These are phyloP conservation scores for Friedmanniomyces endolithicus DNA, from an alignment of 495 filamentous ascomycete species.

Conservation along the genomic window DNA sequence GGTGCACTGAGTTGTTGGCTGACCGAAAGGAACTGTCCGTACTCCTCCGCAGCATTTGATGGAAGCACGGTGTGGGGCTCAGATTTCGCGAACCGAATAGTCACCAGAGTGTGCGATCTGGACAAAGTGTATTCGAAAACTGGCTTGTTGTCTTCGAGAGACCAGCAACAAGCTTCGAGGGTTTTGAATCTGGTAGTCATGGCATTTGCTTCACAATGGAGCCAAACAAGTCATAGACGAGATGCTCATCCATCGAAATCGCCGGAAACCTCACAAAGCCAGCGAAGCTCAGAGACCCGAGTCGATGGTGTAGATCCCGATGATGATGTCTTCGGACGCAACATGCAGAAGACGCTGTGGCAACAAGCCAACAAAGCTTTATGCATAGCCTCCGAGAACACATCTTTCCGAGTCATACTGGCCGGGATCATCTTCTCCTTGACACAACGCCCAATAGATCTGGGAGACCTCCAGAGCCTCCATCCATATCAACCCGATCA, in stretches of 20 bases:
- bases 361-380: constrained; percentile 33
- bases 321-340: background rate
- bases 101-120: constrained; percentile 32
- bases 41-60: constrained; percentile 18
- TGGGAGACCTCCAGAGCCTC: background rate
- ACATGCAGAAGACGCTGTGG: constrained; percentile 34
- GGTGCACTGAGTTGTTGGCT: constrained; percentile 39
- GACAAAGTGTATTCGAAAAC: constrained; percentile 30
- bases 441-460: constrained; percentile 32
- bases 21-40: constrained; percentile 37
- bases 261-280: background rate
- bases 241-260: background rate
- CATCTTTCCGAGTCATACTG: constrained; percentile 37
- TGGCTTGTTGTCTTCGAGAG: constrained; percentile 25
- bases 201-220: constrained; percentile 39
- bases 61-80: constrained; percentile 27
- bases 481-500: background rate
- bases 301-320: background rate
- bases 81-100: constrained; percentile 37
- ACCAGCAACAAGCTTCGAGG: constrained; percentile 30
- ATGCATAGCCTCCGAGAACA: constrained; percentile 27
- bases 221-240: background rate
- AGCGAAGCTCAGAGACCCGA: background rate
- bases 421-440: constrained; percentile 38
- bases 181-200: constrained; percentile 35